Percentiles rank a stretch among this genome's conserved stretches.
Evolutionary conservation across 1,139 yeast genomes (phyloP).

Genomic region (Saccharomyces hybrid): DNA sequence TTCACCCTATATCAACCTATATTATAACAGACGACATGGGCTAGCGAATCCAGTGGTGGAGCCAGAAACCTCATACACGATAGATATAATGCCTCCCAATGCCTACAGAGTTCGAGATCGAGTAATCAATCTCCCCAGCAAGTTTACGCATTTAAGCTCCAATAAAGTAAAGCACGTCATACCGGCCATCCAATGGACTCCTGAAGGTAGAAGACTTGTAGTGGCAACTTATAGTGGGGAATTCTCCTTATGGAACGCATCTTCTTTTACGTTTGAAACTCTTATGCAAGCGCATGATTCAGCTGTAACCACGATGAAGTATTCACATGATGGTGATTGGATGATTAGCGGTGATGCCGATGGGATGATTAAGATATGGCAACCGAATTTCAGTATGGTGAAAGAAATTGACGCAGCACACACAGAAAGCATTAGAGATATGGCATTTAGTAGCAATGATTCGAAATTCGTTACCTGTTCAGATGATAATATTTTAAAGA

Average conservation of each 20-base stretch:
- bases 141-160: conserved; percentile 83
- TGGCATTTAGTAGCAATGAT: conserved; percentile 86
- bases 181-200: conserved; percentile 90
- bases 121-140: conserved; percentile 55
- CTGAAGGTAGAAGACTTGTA: conserved; percentile 83
- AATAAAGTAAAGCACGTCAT: conserved; percentile 90
- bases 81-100: conserved; percentile 65
- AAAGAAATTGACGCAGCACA: conserved; percentile 73
- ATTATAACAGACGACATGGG: conserved; percentile 52
- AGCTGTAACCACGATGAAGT: conserved; percentile 70
- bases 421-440: conserved; percentile 68
- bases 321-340: conserved; percentile 93
- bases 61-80: conserved; percentile 69
- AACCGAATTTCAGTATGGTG: conserved; percentile 93
- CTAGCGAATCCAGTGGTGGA: conserved; percentile 51
- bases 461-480: conserved; percentile 85
- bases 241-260: conserved; percentile 94
- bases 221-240: conserved; percentile 94
- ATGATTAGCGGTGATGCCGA: conserved; percentile 87
- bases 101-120: conserved; percentile 48
- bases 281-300: conserved; percentile 98
- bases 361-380: conserved; percentile 92
- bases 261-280: conserved; percentile 90
- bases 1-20: conserved; percentile 69
- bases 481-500: conserved; percentile 81